Evolutionary conservation across 2,329 filamentous ascomycete genomes (phyloP).

Genomic region (Alternaria consortialis): DNA sequence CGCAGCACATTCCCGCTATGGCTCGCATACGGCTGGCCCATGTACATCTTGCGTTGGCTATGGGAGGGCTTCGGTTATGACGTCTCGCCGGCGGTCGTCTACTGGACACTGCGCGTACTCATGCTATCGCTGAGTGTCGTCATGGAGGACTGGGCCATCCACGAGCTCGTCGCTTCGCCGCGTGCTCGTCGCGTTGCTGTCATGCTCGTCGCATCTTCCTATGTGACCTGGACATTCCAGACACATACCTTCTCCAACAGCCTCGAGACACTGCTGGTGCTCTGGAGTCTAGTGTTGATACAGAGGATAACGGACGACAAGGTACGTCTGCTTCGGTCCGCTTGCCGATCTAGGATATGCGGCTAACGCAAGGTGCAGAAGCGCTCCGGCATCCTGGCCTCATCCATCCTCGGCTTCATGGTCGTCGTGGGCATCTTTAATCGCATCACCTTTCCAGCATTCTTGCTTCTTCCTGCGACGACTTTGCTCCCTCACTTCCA

Average conservation of each 20-base stretch:
- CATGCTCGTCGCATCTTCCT: constrained; percentile 89
- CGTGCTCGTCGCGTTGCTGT: constrained; percentile 76
- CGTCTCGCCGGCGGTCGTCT: constrained; percentile 84
- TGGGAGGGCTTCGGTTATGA: constrained; percentile 86
- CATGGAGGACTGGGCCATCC: constrained; percentile 95
- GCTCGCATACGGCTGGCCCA: constrained; percentile 92
- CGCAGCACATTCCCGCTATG: constrained; percentile 97
- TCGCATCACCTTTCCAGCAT: constrained; percentile 95
- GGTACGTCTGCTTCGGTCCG: constrained; percentile 61
- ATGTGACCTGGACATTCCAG: constrained; percentile 99
- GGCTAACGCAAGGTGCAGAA: constrained; percentile 62
- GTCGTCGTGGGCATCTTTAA: constrained; percentile 91
- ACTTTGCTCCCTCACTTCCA: constrained; percentile 85
- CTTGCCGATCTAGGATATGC: constrained; percentile 33
- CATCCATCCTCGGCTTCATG: constrained; percentile 80
- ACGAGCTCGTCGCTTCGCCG: constrained; percentile 84
- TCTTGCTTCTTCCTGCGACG: constrained; percentile 82
- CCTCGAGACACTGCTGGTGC: constrained; percentile 89
- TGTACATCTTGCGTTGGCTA: constrained; percentile 91
- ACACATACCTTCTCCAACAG: constrained; percentile 99
- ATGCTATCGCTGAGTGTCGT: constrained; percentile 98
- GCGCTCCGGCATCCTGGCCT: constrained; percentile 78
- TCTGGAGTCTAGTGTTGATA: constrained; percentile 93
- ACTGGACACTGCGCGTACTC: constrained; percentile 85
- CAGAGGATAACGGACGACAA: constrained; percentile 82